Evolutionary conservation across 352 stramenopile genomes (phyloP), one percentile per base, ranked within the genome.

Genomic region (Elongisporangium undulatum): DNA sequence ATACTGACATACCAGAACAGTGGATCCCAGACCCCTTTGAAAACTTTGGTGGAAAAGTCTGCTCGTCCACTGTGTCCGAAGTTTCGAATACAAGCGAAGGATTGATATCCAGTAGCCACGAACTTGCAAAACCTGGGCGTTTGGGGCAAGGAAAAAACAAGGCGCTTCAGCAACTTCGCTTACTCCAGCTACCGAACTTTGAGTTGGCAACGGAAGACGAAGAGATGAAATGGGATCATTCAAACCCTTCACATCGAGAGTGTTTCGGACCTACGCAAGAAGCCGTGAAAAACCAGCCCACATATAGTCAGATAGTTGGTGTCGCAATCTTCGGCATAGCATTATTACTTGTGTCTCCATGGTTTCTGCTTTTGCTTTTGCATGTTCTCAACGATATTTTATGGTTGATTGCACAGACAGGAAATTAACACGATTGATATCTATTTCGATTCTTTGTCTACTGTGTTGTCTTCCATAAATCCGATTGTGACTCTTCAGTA

Each of bases 61-160:
- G 29, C 5, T 41, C 9, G 29, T 41, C 29, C 8, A 41, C 8
- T 1, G 8, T 41, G 8, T 41, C 38, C 12, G 50, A 58, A 9
- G 60, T 74, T 21, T 68, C 59, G 3, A 54, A 58, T 8, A 59
- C 72, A 54, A 75, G 67, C 26, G 58, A 59, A 17, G 49, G 54
- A 6, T 63, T 63, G 48, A 38, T 75, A 17, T 63, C 72, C 16
- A 55, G 52, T 22, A 64, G 57, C 26, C 50, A 68, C 17, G 56
- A 71, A 13, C n/a, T 68, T 19, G 56, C 55, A 2, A 59, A 66
- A 20, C 22, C 54, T 23, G 67, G 67, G 15, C 66, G 66, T 57
- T 41, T 65, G 13, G 50, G 71, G 12, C 51, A 57, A 49, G 58
- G 52, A 1, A 56, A 26, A 38, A 51, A 50, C 16, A 62, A 76